Evolutionary conservation across 2,329 filamentous ascomycete genomes (phyloP).

Genomic region (Phaeosphaeriaceae sp.): DNA sequence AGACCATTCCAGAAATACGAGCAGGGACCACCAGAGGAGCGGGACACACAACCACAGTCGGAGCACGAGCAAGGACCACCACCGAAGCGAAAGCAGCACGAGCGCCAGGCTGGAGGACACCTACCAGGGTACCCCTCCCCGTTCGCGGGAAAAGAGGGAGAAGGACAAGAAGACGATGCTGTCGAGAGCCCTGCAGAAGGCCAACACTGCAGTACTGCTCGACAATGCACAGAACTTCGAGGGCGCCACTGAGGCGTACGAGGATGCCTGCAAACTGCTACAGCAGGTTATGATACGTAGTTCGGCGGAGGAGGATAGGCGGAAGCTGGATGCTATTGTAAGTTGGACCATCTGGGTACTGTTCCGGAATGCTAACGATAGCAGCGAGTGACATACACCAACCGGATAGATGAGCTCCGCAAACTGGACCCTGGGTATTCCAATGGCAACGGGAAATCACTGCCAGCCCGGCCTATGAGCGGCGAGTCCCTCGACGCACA

Average conservation of each 20-base stretch:
- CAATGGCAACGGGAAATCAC: conserved; percentile 69
- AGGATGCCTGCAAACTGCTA: conserved; percentile 86
- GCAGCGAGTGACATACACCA: conserved; percentile 87
- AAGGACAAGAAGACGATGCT: conserved; percentile 87
- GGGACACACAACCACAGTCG: conserved; percentile 33
- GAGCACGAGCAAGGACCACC: conserved; percentile 28
- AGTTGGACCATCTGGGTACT: conserved; percentile 50
- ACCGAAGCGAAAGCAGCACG: conserved; percentile 40
- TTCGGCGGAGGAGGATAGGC: conserved; percentile 82
- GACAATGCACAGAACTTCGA: conserved; percentile 97
- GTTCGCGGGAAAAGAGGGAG: conserved; percentile 53
- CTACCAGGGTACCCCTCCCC: conserved; percentile 42
- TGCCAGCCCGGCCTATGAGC: conserved; percentile 75
- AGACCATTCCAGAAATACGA: conserved; percentile 21
- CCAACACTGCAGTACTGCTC: conserved; percentile 91
- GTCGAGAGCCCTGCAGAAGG: conserved; percentile 92
- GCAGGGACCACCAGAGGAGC: conserved; percentile 27
- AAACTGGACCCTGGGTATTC: conserved; percentile 67
- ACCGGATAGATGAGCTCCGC: conserved; percentile 85
- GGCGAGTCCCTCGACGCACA: conserved; percentile 58
- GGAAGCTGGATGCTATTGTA: conserved; percentile 92
- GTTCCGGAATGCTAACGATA: conserved; percentile 16
- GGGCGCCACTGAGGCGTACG: conserved; percentile 87
- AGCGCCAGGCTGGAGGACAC: conserved; percentile 43
- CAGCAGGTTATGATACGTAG: conserved; percentile 88